Evolutionary conservation across 2,329 filamentous ascomycete genomes (phyloP), one percentile per base, ranked within the genome.

Genomic region (Cladophialophora yegresii): DNA sequence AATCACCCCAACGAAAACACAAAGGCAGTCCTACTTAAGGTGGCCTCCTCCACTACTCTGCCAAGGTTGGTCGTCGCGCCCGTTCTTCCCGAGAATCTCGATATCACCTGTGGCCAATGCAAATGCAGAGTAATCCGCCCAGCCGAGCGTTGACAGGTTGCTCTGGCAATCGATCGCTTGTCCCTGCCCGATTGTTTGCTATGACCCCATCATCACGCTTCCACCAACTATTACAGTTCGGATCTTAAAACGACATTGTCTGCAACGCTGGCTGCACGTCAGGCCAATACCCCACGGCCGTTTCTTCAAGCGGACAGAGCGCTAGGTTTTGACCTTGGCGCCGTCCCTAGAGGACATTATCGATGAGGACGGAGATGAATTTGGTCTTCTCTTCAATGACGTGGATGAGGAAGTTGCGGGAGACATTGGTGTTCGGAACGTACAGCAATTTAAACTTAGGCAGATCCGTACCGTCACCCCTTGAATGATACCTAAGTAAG

Each of bases 361-460:
- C 70, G 50, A 86, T 79, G 36, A 86, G 69, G 0, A 76, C 77
- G 63, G 79, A 82, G 61, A 86, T 77, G 69, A 85, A 86, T 1
- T 81, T 77, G 1, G 77, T 78, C 68, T 87, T 84, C 1, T 83
- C 80, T 70, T 87, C 84, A 65, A 86, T 85, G 82, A 86, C 86
- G 13, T 85, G 75, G 66, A 86, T 83, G 68, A 86, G 84, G 53
- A 78, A 81, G 64, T 84, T 85, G 71, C 84, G 82, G 0, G 81
- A 83, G 63, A 82, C 75, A 61, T 82, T 83, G 1, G 82, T 85
- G 72, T 85, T 86, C 4, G 83, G 84, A 0, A 83, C 84, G 72
- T 85, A 85, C 58, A 85, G 76, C 77, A 85, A 82, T 51, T 76
- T 82, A 67, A 85, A 85, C 64, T 85, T 85, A 1, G 83, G 83